A percentile compares a stretch with the other conserved stretches of the same genome.
These are phyloP conservation scores for Dunaliella primolecta DNA, from an alignment of 139 green algal species.

Conservation along the genomic window DNA sequence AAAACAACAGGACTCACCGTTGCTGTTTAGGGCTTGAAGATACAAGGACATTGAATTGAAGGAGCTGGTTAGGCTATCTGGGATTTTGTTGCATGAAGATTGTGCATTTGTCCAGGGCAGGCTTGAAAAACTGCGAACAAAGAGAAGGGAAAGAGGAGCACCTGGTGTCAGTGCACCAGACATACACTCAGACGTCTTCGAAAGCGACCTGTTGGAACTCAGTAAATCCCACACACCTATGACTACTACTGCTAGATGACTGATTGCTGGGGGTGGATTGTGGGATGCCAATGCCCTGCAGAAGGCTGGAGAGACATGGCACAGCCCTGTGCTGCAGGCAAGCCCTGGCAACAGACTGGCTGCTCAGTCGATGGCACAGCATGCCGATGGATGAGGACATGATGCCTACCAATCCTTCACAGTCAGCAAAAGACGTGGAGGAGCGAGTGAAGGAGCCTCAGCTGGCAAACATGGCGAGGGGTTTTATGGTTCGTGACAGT, in stretches of 20 bases:
- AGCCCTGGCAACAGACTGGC: background rate
- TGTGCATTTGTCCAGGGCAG: background rate
- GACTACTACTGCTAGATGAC: background rate
- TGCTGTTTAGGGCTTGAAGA: background rate
- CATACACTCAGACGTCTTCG: too few species aligned
- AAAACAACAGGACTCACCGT: background rate
- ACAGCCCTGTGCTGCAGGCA: too few species aligned
- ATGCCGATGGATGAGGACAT: too few species aligned
- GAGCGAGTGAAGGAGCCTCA: too few species aligned
- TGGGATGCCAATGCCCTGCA: background rate
- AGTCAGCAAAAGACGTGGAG: too few species aligned
- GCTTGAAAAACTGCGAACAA: background rate
- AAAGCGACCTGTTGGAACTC: too few species aligned
- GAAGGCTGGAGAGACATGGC: background rate
- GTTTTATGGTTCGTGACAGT: too few species aligned
- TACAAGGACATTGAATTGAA: background rate
- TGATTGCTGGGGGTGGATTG: background rate
- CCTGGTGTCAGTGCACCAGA: background rate
- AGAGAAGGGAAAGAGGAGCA: background rate
- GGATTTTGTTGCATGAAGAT: background rate
- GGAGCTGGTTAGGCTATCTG: background rate
- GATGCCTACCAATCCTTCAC: too few species aligned
- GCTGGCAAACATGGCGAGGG: too few species aligned
- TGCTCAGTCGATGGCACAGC: background rate
- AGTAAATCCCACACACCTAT: background rate